A percentile compares a stretch with the other conserved stretches of the same genome.
phyloP scores from a whole-genome alignment of 2,329 filamentous ascomycete species.

The Bipolaris oryzae region DNA sequence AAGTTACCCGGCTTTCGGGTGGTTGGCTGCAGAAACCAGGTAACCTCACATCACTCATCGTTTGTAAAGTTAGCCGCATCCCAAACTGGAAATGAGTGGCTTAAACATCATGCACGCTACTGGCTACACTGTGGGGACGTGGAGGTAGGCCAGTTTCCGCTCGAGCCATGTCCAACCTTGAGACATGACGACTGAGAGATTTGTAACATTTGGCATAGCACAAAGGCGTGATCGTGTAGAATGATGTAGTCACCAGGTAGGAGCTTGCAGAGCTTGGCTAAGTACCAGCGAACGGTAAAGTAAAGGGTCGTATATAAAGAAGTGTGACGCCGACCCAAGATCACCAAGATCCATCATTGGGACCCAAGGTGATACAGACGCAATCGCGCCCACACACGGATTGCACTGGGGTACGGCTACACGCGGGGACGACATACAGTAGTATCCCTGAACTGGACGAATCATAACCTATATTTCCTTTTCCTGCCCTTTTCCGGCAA shows the following conservation, averaged over 20 bases:
- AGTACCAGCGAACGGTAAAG: neutral
- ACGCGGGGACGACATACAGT: neutral
- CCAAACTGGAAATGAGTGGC: neutral
- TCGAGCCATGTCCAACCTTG: neutral
- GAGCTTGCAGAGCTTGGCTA: neutral
- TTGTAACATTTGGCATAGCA: neutral
- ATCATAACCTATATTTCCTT: neutral
- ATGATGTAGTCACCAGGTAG: constrained; percentile 8
- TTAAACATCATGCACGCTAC: neutral
- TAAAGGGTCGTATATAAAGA: constrained; percentile 7
- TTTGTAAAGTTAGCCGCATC: neutral
- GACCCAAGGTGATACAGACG: neutral
- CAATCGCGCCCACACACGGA: neutral
- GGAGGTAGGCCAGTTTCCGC: neutral
- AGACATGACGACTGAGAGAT: neutral
- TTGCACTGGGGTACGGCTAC: neutral
- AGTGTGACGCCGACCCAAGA: neutral
- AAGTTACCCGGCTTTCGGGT: neutral
- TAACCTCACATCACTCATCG: neutral
- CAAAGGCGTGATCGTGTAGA: neutral
- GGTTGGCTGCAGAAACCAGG: neutral
- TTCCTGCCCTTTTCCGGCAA: neutral
- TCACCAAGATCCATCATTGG: neutral
- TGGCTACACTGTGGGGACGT: neutral
- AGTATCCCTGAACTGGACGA: neutral